These are phyloP conservation scores for Ulota crispa DNA, from an alignment of 225 moss, liverwort and hornwort genomes.

Conservation along the genomic window DNA sequence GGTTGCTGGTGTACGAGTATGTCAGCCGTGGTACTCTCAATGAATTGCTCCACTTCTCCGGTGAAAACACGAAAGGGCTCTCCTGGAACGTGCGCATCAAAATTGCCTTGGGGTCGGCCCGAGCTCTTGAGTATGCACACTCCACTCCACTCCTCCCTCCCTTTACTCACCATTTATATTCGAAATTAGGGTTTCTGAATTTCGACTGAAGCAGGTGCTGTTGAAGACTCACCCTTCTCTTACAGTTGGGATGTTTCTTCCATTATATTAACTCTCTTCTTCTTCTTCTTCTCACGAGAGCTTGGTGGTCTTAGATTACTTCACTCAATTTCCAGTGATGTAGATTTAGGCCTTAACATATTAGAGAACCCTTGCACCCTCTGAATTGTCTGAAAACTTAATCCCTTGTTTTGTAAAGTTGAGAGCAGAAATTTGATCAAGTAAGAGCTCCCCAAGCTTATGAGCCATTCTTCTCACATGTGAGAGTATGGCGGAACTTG, in stretches of 20 bases:
- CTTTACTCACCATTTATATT: no score
- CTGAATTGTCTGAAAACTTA: background rate
- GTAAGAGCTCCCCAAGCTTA: background rate
- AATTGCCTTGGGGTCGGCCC: constrained; percentile 68
- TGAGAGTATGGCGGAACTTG: background rate
- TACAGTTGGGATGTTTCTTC: background rate
- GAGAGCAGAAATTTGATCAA: background rate
- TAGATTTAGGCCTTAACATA: background rate
- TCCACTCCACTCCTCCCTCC: background rate
- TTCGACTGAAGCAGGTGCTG: background rate
- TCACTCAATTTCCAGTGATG: background rate
- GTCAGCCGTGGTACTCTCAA: constrained; percentile 62
- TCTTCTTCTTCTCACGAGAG: background rate
- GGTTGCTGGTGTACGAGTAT: constrained; percentile 64
- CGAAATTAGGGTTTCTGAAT: background rate
- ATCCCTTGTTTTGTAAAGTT: background rate
- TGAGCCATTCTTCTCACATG: background rate
- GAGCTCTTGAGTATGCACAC: constrained; percentile 62
- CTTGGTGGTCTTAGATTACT: background rate
- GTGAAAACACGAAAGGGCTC: constrained; percentile 54
- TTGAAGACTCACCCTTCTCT: background rate
- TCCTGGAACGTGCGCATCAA: constrained; percentile 76
- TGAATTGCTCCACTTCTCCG: constrained; percentile 56
- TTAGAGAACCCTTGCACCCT: background rate
- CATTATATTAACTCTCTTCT: background rate